Evolutionary conservation across 371 early-diverging fungal genomes (phyloP).

Genomic region (Circinella umbellata): DNA sequence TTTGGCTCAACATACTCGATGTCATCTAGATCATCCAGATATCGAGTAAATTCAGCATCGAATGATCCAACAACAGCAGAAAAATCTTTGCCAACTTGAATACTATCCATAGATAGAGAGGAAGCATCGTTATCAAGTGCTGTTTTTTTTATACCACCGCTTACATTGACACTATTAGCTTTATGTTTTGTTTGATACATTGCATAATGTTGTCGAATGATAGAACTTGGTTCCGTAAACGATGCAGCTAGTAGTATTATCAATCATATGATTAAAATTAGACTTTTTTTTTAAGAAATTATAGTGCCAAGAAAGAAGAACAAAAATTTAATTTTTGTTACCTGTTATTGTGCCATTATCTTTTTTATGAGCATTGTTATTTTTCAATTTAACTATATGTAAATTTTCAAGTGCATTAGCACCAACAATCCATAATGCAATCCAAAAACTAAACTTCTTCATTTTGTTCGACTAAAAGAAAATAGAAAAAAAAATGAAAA

Average conservation of each 20-base stretch:
- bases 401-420: background rate
- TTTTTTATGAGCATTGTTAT: background rate
- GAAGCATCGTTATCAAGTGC: background rate
- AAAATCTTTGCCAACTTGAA: slow-evolving; percentile 24
- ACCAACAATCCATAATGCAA: background rate
- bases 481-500: background rate
- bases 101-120: slow-evolving; percentile 13
- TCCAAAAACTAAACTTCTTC: background rate
- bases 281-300: no score
- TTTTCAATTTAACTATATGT: slow-evolving; percentile 24
- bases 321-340: slow-evolving; percentile 1
- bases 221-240: slow-evolving; percentile 13
- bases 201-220: slow-evolving; percentile 23
- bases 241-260: background rate
- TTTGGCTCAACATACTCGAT: slow-evolving; percentile 62
- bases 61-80: slow-evolving; percentile 28
- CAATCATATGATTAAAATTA: background rate
- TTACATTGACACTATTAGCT: background rate
- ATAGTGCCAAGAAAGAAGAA: no score
- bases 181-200: slow-evolving; percentile 15
- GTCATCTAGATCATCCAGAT: slow-evolving; percentile 29
- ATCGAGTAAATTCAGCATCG: slow-evolving; percentile 33
- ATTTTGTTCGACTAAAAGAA: background rate
- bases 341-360: slow-evolving; percentile 8
- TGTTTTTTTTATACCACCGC: background rate